Evolutionary conservation across 2,329 filamentous ascomycete genomes (phyloP), one percentile per base, ranked within the genome.

Genomic region (Diplocarpon mali): DNA sequence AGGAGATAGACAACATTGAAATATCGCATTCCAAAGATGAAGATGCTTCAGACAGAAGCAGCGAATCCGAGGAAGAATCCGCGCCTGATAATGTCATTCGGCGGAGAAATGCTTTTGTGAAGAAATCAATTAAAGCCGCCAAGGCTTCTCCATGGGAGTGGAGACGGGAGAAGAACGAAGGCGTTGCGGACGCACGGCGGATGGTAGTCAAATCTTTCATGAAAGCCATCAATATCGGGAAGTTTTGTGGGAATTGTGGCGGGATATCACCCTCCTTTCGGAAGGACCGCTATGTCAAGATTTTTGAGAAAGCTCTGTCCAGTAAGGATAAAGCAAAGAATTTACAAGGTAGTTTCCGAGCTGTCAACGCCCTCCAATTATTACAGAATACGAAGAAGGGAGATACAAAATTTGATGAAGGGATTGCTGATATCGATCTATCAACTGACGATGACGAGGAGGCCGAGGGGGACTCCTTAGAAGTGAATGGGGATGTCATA

Each of bases 261-360:
- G 84, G 83, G 24, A 77, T 92, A 49, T 89, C 84, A 12, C 89
- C 88, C 10, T 71, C 72, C 2, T 96, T 86, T 65, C 80, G 90
- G 56, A 95, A 94, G 63, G 90, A 98, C 58, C 76, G 83, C 35
- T 92, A 80, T 57, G 83, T 89, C 60, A 98, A 96, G 65, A 88
- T 98, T 43, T 98, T 96, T 64, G 82, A 90, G 61, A 92, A 85
- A 60, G 71, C 83, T 2, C 67, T 95, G 45, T 76, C 73, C 38
- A 65, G 73, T 38, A 94, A 93, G 63, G 80, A 92, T 30, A 78
- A 80, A 61, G 74, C 78, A 35, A 79, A 82, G 50, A 94, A 94
- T 83, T 73, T 79, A 2, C 78, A 84, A 48, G 69, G 69, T 38
- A 72, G 69, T 40, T 76, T 88, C 60, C 81, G 59, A 55, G 53